These are phyloP conservation scores for Piper longum DNA, from an alignment of 164 flowering plant species.

Conservation along the genomic window DNA sequence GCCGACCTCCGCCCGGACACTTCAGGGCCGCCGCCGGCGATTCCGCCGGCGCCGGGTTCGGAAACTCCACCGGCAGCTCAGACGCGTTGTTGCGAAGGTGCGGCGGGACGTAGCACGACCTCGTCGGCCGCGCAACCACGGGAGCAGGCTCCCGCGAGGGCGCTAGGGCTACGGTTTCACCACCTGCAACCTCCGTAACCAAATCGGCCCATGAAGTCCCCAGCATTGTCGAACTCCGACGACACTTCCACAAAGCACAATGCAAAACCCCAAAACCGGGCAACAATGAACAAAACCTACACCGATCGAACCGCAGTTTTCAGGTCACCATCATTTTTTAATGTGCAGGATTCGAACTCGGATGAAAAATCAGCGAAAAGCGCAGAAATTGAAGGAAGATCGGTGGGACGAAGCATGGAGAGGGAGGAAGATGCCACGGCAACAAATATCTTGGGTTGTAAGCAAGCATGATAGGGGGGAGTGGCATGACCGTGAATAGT, in stretches of 20 bases:
- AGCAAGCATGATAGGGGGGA: too few species aligned
- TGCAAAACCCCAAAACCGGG: background rate
- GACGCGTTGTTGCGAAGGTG: constrained; percentile 1
- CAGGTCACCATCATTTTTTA: too few species aligned
- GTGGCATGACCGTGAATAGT: too few species aligned
- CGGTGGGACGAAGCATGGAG: too few species aligned
- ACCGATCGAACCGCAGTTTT: background rate
- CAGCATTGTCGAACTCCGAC: constrained; percentile 1
- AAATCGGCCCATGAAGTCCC: constrained; percentile 6
- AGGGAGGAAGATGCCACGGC: too few species aligned
- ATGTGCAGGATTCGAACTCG: too few species aligned
- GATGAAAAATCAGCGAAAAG: too few species aligned
- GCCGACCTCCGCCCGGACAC: background rate
- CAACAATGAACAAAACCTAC: too few species aligned
- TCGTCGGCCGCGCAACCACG: constrained; percentile 2
- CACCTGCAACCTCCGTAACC: background rate
- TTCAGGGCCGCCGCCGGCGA: background rate
- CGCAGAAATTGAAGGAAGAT: too few species aligned
- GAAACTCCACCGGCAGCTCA: background rate
- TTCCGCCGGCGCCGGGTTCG: too few species aligned
- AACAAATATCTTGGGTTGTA: too few species aligned
- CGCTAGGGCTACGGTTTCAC: background rate
- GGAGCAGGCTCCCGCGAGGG: background rate
- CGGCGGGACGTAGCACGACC: constrained; percentile 6
- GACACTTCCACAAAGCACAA: background rate